Percentiles rank a stretch among this genome's conserved stretches.
These are phyloP conservation scores for Colletotrichum liaoningense DNA, from an alignment of 2,329 filamentous ascomycete genomes.

Conservation along the genomic window DNA sequence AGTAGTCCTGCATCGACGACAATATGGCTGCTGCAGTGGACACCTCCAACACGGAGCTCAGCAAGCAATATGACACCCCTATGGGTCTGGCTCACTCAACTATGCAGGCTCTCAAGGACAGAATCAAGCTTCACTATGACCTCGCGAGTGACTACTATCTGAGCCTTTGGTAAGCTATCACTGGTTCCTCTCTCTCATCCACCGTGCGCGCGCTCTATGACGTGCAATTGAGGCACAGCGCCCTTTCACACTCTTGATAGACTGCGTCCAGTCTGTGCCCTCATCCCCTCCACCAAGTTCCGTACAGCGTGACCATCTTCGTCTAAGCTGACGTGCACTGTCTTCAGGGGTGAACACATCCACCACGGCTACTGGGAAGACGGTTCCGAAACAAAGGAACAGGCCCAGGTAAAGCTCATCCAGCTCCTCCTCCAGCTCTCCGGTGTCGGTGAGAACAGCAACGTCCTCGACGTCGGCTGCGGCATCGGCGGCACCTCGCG, in stretches of 20 bases:
- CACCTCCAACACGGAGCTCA: conserved; percentile 47
- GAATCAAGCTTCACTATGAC: conserved; percentile 71
- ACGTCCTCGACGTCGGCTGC: conserved; percentile 69
- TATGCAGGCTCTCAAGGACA: conserved; percentile 64
- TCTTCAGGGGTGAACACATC: conserved; percentile 69
- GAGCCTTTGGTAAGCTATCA: conserved; percentile 62
- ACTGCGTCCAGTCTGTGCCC: not conserved
- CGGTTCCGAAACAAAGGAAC: conserved; percentile 64
- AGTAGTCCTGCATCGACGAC: not conserved
- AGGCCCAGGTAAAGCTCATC: conserved; percentile 68
- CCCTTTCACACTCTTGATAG: not conserved
- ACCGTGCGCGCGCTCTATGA: not conserved
- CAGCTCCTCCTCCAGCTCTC: conserved; percentile 60
- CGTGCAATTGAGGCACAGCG: not conserved
- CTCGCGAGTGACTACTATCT: conserved; percentile 72
- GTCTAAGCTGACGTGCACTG: conserved; percentile 6
- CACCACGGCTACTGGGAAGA: conserved; percentile 71
- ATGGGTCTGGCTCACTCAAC: conserved; percentile 57
- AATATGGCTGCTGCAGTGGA: conserved; percentile 30
- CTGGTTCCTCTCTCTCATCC: not conserved
- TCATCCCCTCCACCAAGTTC: not conserved
- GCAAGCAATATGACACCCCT: conserved; percentile 58
- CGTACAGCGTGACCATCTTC: not conserved
- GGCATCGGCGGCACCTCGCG: conserved; percentile 70
- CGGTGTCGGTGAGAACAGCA: conserved; percentile 44